Base-by-base conservation (phyloP, 441 rosid species). In the California macrophylla region DNA sequence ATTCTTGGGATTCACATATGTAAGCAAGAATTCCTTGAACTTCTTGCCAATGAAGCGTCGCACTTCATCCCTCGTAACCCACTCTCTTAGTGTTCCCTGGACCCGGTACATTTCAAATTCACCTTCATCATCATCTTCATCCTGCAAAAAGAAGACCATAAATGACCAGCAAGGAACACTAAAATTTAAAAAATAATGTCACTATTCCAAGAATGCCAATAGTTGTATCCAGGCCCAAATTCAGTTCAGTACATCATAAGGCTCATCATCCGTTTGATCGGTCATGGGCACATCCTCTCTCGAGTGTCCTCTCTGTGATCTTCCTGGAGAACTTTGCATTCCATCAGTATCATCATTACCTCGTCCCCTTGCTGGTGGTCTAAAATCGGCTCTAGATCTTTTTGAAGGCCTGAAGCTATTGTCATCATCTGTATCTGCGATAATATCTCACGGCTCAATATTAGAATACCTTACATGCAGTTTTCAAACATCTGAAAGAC, bases 21-120 rank as follows among this genome's bases (percentile, higher is more conserved):
- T 89, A 13, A 92, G 92, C 64, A 94, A 73, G 78, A 94, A 92
- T 69, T 94, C 94, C 81, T 82, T 87, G 73, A 92, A 94, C 84
- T 94, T 94, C 76, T 82, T 89, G 15, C 90, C 93, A 65, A 94
- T 90, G 67, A 94, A 94, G 34, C 98, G 94, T 0, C 94, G 90
- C 30, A 92, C 96, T 88, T 94, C 99, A 70, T 90, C 97, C 77
- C 98, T 85, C 24, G 93, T 90, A 72, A 94, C 99, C 99, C 99
- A 94, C 79, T 94, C 97, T 73, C 99, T 85, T 64, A 94, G 64
- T 3, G 92, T 89, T 76, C 98, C 98, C 73, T 92, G 98, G 38
- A 94, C 94, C 0, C 87, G 78, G 76, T 94, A 94, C 98, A 92
- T 90, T 82, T 89, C 97, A 79, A 85, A 87, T 80, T 90, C 97